phyloP scores from a whole-genome alignment of 371 early-diverging fungal genomes.

The Mortierella sp. region DNA sequence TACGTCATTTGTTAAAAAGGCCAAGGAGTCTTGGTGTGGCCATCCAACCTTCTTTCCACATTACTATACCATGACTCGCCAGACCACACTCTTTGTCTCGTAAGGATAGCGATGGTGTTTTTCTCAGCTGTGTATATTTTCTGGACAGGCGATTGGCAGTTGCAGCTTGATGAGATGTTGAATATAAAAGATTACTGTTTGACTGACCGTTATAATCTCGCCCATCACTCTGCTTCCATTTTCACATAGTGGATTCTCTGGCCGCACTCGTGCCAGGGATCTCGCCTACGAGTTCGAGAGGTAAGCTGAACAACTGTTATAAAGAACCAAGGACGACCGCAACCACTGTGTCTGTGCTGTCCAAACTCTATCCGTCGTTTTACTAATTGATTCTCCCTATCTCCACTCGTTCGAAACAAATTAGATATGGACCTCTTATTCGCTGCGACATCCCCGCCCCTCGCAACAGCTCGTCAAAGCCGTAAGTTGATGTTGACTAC shows the following conservation, averaged over 20 bases:
- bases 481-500: constrained; percentile 63
- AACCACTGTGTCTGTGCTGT: not conserved
- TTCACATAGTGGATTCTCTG: constrained; percentile 76
- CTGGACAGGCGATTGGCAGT: no score
- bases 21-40: not conserved
- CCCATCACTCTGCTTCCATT: not conserved
- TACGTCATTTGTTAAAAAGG: not conserved
- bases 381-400: not conserved
- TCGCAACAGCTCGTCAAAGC: constrained; percentile 68
- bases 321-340: no score
- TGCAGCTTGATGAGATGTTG: not conserved
- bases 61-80: not conserved
- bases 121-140: no score
- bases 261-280: constrained; percentile 80
- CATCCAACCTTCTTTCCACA: not conserved
- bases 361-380: not conserved
- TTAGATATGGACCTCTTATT: constrained; percentile 84
- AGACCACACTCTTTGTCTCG: constrained; percentile 18
- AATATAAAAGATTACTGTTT: not conserved
- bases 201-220: not conserved
- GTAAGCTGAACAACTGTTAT: no score
- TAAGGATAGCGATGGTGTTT: not conserved
- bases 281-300: constrained; percentile 90
- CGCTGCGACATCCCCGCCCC: constrained; percentile 91
- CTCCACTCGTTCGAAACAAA: not conserved